A percentile compares a stretch with the other conserved stretches of the same genome.
These are phyloP conservation scores for Talaromyces wortmannii DNA, from an alignment of 495 filamentous ascomycete species.

Conservation along the genomic window DNA sequence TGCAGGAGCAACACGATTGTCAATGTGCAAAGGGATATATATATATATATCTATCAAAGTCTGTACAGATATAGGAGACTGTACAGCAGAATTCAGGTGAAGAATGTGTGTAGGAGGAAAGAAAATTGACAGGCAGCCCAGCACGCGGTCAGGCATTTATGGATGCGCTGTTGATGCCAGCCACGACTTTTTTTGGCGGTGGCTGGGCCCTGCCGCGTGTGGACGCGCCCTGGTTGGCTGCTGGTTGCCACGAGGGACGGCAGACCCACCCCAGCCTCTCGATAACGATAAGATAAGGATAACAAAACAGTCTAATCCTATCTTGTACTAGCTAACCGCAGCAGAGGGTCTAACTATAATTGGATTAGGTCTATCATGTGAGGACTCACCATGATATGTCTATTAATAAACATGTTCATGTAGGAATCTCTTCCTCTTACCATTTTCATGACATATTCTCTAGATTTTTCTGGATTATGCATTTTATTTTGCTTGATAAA, in stretches of 20 bases:
- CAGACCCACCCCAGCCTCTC: neutral
- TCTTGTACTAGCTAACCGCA: too few relatives aligned
- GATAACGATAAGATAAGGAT: neutral
- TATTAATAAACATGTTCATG: too few relatives aligned
- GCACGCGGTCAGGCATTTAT: neutral
- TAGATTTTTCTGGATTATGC: too few relatives aligned
- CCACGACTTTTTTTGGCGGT: neutral
- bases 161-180: neutral
- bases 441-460: too few relatives aligned
- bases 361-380: too few relatives aligned
- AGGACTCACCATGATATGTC: too few relatives aligned
- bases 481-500: neutral
- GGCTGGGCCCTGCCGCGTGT: neutral
- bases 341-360: too few relatives aligned
- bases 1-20: neutral
- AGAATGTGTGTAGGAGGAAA: neutral
- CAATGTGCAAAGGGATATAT: neutral
- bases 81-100: neutral
- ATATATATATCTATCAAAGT: neutral
- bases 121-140: neutral
- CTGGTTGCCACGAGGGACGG: neutral
- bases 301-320: neutral
- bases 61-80: neutral
- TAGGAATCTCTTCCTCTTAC: too few relatives aligned
- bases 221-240: neutral